A percentile compares a stretch with the other conserved stretches of the same genome.
Evolutionary conservation across 2,329 filamentous ascomycete genomes (phyloP).

Genomic region (Alternaria novae-zelandiae): DNA sequence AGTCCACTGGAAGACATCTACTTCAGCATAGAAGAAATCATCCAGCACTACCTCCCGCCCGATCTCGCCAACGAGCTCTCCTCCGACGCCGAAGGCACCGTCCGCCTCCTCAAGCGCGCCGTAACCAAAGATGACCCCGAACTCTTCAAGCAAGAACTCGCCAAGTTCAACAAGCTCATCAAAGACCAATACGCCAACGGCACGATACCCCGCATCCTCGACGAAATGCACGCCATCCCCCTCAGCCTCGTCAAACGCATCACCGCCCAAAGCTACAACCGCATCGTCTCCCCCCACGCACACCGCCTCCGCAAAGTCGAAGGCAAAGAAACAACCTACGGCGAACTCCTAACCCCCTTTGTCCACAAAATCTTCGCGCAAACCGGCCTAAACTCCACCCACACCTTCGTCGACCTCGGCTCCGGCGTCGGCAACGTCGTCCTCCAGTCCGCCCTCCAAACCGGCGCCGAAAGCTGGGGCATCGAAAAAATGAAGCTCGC

Average conservation of each 20-base stretch:
- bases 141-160: constrained; percentile 75
- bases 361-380: constrained; percentile 81
- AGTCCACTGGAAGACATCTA: constrained; percentile 75
- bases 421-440: constrained; percentile 97
- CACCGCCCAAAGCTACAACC: constrained; percentile 85
- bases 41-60: constrained; percentile 76
- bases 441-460: constrained; percentile 88
- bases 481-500: constrained; percentile 96
- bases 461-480: constrained; percentile 93
- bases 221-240: constrained; percentile 71
- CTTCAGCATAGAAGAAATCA: constrained; percentile 67
- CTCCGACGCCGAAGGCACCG: constrained; percentile 75
- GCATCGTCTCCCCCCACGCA: constrained; percentile 88
- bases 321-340: constrained; percentile 92
- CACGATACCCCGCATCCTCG: constrained; percentile 74
- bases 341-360: constrained; percentile 86
- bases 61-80: constrained; percentile 71
- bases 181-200: constrained; percentile 70
- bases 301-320: constrained; percentile 84
- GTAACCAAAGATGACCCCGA: constrained; percentile 68
- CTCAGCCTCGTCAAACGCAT: constrained; percentile 75
- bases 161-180: constrained; percentile 78
- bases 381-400: constrained; percentile 77
- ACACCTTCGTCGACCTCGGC: constrained; percentile 92
- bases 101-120: constrained; percentile 78